Conservation (phyloP, 208 protist genomes). For the Wallacemonas rigidus region DNA sequence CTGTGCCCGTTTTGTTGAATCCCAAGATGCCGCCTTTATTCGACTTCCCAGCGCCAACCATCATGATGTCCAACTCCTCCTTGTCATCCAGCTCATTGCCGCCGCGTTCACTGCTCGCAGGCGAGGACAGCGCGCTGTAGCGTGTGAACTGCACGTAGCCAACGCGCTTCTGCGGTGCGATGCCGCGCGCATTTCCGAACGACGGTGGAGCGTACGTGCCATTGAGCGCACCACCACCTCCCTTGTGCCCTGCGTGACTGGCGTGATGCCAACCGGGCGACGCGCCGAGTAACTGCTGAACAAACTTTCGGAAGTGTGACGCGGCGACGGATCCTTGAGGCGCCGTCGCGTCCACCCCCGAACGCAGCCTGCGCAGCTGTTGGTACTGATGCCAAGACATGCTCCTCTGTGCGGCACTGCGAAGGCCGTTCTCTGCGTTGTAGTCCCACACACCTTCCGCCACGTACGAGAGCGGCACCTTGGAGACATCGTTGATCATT, state of each 20-base stretch:
- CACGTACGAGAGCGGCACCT: constrained; percentile 48
- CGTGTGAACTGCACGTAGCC: constrained; percentile 15
- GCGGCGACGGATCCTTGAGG: not conserved
- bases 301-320: not conserved
- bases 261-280: not conserved
- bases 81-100: not conserved
- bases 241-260: not conserved
- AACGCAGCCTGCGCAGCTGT: constrained; percentile 9
- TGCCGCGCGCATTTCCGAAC: not conserved
- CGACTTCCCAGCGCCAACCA: not conserved
- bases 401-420: not conserved
- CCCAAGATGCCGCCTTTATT: not conserved
- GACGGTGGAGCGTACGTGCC: not conserved
- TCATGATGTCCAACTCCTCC: constrained; percentile 16
- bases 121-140: not conserved
- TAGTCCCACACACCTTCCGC: constrained; percentile 38
- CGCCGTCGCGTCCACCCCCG: not conserved
- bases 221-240: not conserved
- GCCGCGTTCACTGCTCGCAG: not conserved
- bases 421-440: constrained; percentile 8
- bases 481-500: constrained; percentile 48
- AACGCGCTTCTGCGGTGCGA: constrained; percentile 1
- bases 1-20: not conserved
- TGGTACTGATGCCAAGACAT: constrained; percentile 15
- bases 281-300: not conserved